Conservation (phyloP, 306 rosid species). For the Fagus sylvatica region DNA sequence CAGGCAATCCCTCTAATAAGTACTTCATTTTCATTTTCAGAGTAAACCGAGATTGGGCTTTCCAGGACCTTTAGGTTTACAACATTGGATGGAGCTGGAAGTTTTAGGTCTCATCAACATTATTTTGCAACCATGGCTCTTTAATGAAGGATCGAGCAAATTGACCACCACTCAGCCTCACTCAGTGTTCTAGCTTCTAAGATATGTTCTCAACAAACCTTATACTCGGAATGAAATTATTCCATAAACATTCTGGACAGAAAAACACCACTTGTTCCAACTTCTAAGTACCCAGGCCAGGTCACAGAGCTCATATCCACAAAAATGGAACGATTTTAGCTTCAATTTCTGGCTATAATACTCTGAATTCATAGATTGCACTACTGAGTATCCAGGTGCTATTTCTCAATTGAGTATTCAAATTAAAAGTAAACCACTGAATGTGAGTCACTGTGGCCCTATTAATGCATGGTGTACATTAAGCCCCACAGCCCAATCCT, state of each 20-base stretch:
- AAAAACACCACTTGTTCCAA: not conserved
- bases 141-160: slow-evolving; percentile 6
- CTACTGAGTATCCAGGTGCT: not conserved
- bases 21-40: not conserved
- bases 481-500: not conserved
- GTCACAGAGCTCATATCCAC: not conserved
- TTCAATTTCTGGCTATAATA: not conserved
- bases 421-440: not conserved
- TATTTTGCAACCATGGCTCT: not conserved
- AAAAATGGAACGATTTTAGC: not conserved
- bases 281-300: not conserved
- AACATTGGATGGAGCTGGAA: not conserved
- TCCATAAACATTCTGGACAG: not conserved
- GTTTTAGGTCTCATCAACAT: not conserved
- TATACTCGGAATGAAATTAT: not conserved
- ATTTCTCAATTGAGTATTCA: not conserved
- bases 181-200: not conserved
- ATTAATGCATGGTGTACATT: not conserved
- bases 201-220: not conserved
- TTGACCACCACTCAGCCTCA: not conserved
- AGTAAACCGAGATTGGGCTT: not conserved
- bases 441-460: not conserved
- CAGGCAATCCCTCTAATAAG: not conserved
- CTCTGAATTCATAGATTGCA: not conserved
- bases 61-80: not conserved